These are phyloP conservation scores for Diplodia sapinea DNA, from an alignment of 2,329 filamentous ascomycete species.

Conservation along the genomic window DNA sequence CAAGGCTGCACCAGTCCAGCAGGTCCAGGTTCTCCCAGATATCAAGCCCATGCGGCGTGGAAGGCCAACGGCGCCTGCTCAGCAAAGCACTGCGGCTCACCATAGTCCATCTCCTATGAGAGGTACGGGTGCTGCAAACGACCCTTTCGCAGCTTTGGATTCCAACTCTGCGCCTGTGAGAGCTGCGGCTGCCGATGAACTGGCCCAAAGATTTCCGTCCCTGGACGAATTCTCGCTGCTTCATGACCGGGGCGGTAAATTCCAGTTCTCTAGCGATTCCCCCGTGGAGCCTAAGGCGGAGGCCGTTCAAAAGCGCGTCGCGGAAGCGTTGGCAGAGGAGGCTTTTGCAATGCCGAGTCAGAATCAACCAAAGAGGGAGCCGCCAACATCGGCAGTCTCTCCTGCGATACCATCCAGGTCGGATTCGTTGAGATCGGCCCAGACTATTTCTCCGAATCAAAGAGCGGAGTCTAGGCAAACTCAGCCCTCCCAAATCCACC, in stretches of 20 bases:
- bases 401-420: slow-evolving; percentile 43
- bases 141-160: slow-evolving; percentile 92
- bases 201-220: slow-evolving; percentile 84
- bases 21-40: slow-evolving; percentile 78
- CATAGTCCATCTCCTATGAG: slow-evolving; percentile 72
- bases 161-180: slow-evolving; percentile 60
- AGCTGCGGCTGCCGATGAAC: slow-evolving; percentile 70
- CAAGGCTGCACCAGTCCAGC: slow-evolving; percentile 75
- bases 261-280: slow-evolving; percentile 72
- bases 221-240: slow-evolving; percentile 91
- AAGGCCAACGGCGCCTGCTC: slow-evolving; percentile 64
- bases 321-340: slow-evolving; percentile 81
- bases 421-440: slow-evolving; percentile 42
- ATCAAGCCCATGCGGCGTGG: slow-evolving; percentile 94
- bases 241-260: slow-evolving; percentile 82
- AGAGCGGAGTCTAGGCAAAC: slow-evolving; percentile 39
- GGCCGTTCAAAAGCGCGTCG: slow-evolving; percentile 64
- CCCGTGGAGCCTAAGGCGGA: slow-evolving; percentile 49
- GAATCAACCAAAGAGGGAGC: slow-evolving; percentile 39
- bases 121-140: slow-evolving; percentile 61
- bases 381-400: slow-evolving; percentile 41
- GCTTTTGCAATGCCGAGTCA: slow-evolving; percentile 66
- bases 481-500: slow-evolving; percentile 42
- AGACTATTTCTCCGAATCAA: slow-evolving; percentile 34
- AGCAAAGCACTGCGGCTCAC: slow-evolving; percentile 54